Percentiles rank a stretch among this genome's conserved stretches.
phyloP scores from a whole-genome alignment of 495 filamentous ascomycete species.

The Daldinia grandis region DNA sequence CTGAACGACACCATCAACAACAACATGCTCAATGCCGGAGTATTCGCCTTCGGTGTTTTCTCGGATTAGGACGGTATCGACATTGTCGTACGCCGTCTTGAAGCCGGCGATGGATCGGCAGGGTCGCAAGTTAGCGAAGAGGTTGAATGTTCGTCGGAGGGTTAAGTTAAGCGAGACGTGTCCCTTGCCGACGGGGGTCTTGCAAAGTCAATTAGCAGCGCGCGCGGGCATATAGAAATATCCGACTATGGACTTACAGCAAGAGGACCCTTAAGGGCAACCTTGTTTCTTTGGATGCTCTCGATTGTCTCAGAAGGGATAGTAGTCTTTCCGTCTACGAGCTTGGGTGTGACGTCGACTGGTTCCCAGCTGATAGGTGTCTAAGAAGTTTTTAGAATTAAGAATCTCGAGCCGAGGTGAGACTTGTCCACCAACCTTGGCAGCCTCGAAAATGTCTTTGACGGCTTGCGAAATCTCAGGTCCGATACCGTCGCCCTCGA shows the following conservation, averaged over 20 bases:
- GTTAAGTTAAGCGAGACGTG: constrained; percentile 99
- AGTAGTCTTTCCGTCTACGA: constrained; percentile 91
- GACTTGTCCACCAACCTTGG: constrained; percentile 68
- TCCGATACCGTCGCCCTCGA: constrained; percentile 98
- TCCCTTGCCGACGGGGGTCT: constrained; percentile 98
- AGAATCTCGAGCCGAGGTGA: constrained; percentile 32
- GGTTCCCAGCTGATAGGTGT: constrained; percentile 95
- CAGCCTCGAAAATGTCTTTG: constrained; percentile 96
- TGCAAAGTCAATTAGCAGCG: constrained; percentile 22
- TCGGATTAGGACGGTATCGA: constrained; percentile 97
- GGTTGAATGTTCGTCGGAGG: constrained; percentile 97
- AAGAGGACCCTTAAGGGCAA: constrained; percentile 96
- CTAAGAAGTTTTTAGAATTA: constrained; percentile 55
- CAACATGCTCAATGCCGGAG: constrained; percentile 98
- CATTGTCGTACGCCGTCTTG: constrained; percentile 98
- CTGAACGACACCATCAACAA: constrained; percentile 97
- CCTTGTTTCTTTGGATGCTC: constrained; percentile 89
- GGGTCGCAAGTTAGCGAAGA: constrained; percentile 98
- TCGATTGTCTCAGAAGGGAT: constrained; percentile 91
- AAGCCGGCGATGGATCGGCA: constrained; percentile 95
- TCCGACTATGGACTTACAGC: constrained; percentile 70
- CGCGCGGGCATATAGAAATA: constrained; percentile 7
- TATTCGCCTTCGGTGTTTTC: constrained; percentile 99
- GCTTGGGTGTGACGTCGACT: constrained; percentile 89
- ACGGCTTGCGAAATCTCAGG: constrained; percentile 97